These are phyloP conservation scores for Candida adriatica DNA, from an alignment of 805 yeast species.

Conservation along the genomic window DNA sequence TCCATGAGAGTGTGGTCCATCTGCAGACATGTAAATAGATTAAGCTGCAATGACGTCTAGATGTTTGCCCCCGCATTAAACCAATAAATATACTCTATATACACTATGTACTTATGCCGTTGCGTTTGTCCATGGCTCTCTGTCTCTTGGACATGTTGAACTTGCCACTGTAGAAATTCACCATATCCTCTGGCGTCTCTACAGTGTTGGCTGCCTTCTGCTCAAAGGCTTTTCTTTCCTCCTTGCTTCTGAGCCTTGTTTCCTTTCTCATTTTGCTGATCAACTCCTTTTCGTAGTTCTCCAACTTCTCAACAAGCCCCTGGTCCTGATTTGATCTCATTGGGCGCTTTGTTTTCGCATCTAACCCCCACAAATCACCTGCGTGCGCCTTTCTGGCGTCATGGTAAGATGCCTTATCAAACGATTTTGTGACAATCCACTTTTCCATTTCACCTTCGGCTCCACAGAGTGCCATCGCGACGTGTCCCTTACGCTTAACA, in stretches of 20 bases:
- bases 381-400: slow-evolving; percentile 83
- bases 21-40: no score
- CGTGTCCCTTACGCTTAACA: slow-evolving; percentile 73
- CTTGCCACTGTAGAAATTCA: slow-evolving; percentile 18
- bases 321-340: slow-evolving; percentile 29
- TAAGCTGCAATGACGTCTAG: background rate
- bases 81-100: background rate
- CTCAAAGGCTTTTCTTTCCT: slow-evolving; percentile 11
- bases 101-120: slow-evolving; percentile 4
- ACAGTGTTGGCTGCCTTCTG: slow-evolving; percentile 10
- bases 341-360: slow-evolving; percentile 44
- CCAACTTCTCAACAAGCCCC: slow-evolving; percentile 25
- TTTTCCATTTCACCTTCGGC: slow-evolving; percentile 75
- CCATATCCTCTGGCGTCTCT: slow-evolving; percentile 19
- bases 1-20: no score
- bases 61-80: background rate
- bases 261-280: slow-evolving; percentile 15
- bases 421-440: slow-evolving; percentile 81
- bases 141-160: slow-evolving; percentile 22
- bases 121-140: slow-evolving; percentile 20
- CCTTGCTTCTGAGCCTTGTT: slow-evolving; percentile 12
- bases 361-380: slow-evolving; percentile 86
- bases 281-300: slow-evolving; percentile 28
- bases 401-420: slow-evolving; percentile 67
- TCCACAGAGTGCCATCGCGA: slow-evolving; percentile 70